These are phyloP conservation scores for Phanerochaete carnosa DNA, from an alignment of 768 basidiomycete species.

Conservation along the genomic window DNA sequence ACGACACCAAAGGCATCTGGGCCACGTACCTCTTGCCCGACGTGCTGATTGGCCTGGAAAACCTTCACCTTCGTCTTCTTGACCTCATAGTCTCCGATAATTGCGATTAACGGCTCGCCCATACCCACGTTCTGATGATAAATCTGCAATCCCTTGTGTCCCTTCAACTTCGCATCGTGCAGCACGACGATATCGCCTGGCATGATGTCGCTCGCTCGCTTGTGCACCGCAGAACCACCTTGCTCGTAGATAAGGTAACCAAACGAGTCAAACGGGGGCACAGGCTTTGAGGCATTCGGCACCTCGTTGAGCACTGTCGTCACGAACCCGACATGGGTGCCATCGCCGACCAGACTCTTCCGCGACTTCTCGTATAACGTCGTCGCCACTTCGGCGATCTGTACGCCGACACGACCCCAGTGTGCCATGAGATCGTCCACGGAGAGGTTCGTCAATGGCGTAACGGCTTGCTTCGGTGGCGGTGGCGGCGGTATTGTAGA, in stretches of 20 bases:
- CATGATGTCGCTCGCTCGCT: conserved; percentile 74
- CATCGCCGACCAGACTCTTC: conserved; percentile 77
- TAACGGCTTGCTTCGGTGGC: not conserved
- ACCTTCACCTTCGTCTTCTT: conserved; percentile 87
- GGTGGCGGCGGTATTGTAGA: conserved; percentile 25
- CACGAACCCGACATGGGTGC: conserved; percentile 79
- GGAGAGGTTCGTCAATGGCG: conserved; percentile 25
- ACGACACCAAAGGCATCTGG: not conserved
- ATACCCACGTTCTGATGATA: conserved; percentile 63
- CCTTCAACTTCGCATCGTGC: conserved; percentile 75
- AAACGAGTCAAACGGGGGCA: conserved; percentile 39
- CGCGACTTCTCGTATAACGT: conserved; percentile 72
- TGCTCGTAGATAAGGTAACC: conserved; percentile 80
- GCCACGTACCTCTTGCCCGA: conserved; percentile 69
- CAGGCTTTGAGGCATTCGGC: conserved; percentile 50
- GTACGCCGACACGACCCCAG: conserved; percentile 73
- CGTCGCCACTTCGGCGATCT: conserved; percentile 68
- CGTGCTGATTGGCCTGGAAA: conserved; percentile 85
- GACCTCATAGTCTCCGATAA: conserved; percentile 78
- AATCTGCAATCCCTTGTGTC: conserved; percentile 70
- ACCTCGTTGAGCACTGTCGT: conserved; percentile 61
- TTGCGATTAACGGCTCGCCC: conserved; percentile 60
- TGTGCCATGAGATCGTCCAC: conserved; percentile 67
- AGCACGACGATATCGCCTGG: conserved; percentile 83
- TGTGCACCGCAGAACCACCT: conserved; percentile 60